Percentiles rank a stretch among this genome's conserved stretches.
phyloP scores from a whole-genome alignment of 139 green algal species.

The Picochlorum sp. region DNA sequence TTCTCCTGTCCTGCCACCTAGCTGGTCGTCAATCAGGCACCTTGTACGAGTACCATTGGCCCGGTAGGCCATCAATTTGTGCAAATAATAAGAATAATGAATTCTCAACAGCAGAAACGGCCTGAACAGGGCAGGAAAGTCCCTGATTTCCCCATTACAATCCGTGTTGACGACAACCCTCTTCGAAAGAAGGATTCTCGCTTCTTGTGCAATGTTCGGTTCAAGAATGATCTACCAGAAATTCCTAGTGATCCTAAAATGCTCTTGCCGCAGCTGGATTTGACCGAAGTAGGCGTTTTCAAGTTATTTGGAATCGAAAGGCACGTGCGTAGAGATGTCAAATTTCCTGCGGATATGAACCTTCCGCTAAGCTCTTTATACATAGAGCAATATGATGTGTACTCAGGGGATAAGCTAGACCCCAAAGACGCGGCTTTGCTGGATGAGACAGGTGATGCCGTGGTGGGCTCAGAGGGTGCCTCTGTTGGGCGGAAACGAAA shows the following conservation, averaged over 20 bases:
- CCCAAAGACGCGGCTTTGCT: conserved; percentile 45
- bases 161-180: conserved; percentile 13
- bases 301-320: conserved; percentile 49
- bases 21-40: too few species aligned
- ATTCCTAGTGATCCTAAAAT: conserved; percentile 67
- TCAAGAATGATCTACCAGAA: conserved; percentile 60
- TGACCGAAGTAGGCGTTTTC: conserved; percentile 42
- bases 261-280: conserved; percentile 40
- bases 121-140: neutral
- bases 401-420: conserved; percentile 22
- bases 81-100: too few species aligned
- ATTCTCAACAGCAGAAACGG: neutral
- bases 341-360: conserved; percentile 43
- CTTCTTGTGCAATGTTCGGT: conserved; percentile 55
- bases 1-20: too few species aligned
- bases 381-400: conserved; percentile 46
- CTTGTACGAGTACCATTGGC: too few species aligned
- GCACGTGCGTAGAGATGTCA: conserved; percentile 41
- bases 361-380: conserved; percentile 53
- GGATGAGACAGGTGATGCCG: conserved; percentile 6
- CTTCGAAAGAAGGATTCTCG: conserved; percentile 40
- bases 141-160: conserved; percentile 16
- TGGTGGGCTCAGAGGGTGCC: conserved; percentile 1
- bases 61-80: too few species aligned
- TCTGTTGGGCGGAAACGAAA: neutral